phyloP scores from a whole-genome alignment of 2,329 filamentous ascomycete species.

The Exophiala calicioides region DNA sequence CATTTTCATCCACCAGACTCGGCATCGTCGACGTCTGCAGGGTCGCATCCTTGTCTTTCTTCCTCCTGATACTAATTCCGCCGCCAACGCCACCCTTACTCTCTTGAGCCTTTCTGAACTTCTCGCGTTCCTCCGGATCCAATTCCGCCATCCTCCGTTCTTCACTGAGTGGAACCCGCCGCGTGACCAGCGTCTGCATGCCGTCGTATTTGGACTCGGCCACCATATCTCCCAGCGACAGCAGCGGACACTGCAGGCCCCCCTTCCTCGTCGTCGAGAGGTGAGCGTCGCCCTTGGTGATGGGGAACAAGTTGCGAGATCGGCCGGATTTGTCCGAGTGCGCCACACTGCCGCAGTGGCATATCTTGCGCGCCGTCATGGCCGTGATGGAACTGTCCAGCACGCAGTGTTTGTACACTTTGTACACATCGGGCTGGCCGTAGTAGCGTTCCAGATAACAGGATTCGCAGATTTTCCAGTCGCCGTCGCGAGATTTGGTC shows the following conservation, averaged over 20 bases:
- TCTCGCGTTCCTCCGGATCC: slow-evolving; percentile 2
- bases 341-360: slow-evolving; percentile 29
- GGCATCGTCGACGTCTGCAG: neutral
- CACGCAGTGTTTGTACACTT: slow-evolving; percentile 40
- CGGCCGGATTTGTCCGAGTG: slow-evolving; percentile 29
- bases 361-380: slow-evolving; percentile 32
- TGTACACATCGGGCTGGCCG: slow-evolving; percentile 33
- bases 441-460: slow-evolving; percentile 39
- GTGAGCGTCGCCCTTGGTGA: slow-evolving; percentile 8
- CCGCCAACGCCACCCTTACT: neutral
- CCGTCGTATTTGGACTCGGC: slow-evolving; percentile 23
- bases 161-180: neutral
- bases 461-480: slow-evolving; percentile 35
- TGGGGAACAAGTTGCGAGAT: slow-evolving; percentile 12
- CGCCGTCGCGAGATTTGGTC: too few relatives aligned
- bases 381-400: slow-evolving; percentile 33
- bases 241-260: slow-evolving; percentile 15
- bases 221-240: slow-evolving; percentile 22
- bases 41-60: neutral
- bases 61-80: slow-evolving; percentile 4
- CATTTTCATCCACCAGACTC: slow-evolving; percentile 3
- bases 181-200: slow-evolving; percentile 1
- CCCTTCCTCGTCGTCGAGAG: slow-evolving; percentile 1
- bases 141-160: neutral
- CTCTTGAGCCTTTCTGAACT: slow-evolving; percentile 4